Percentiles rank a stretch among this genome's conserved stretches.
Evolutionary conservation across 345 rosid species (phyloP).

Genomic region (thale cress (Arabidopsis thaliana)): DNA sequence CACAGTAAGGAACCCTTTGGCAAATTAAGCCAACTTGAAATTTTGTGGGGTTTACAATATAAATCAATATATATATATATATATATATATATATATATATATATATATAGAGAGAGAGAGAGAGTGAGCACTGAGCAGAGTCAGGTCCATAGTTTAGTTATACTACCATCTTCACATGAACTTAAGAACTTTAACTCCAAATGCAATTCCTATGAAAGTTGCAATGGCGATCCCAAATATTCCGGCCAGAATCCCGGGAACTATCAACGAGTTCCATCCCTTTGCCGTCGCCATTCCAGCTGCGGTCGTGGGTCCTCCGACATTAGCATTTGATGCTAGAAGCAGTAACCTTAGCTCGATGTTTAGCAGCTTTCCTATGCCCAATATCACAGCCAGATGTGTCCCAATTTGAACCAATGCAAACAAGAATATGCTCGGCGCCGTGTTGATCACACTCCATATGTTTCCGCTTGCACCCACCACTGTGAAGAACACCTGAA

Average conservation of each 20-base stretch:
- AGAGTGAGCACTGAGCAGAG: background rate
- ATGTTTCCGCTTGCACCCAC: conserved; percentile 88
- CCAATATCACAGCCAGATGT: conserved; percentile 78
- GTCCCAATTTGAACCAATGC: conserved; percentile 70
- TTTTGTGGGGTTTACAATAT: no score
- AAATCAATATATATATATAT: no score
- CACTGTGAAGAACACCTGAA: conserved; percentile 84
- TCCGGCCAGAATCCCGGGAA: conserved; percentile 77
- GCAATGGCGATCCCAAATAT: conserved; percentile 83
- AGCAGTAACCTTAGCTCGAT: conserved; percentile 74
- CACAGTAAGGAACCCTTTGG: no score
- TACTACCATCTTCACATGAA: conserved; percentile 50
- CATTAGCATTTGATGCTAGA: conserved; percentile 90
- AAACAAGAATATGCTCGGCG: conserved; percentile 88
- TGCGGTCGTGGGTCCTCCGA: conserved; percentile 94
- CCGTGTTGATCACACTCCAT: conserved; percentile 79
- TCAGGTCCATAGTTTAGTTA: conserved; percentile 4
- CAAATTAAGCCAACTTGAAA: no score
- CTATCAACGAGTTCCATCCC: conserved; percentile 74
- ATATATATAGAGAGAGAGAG: no score
- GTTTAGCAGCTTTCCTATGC: conserved; percentile 73
- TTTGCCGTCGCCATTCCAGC: conserved; percentile 94
- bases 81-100: no score
- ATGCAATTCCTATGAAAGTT: conserved; percentile 70
- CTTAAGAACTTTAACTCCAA: conserved; percentile 59